phyloP scores from a whole-genome alignment of 1,284 basidiomycete genomes.

The Ustilago crameri region DNA sequence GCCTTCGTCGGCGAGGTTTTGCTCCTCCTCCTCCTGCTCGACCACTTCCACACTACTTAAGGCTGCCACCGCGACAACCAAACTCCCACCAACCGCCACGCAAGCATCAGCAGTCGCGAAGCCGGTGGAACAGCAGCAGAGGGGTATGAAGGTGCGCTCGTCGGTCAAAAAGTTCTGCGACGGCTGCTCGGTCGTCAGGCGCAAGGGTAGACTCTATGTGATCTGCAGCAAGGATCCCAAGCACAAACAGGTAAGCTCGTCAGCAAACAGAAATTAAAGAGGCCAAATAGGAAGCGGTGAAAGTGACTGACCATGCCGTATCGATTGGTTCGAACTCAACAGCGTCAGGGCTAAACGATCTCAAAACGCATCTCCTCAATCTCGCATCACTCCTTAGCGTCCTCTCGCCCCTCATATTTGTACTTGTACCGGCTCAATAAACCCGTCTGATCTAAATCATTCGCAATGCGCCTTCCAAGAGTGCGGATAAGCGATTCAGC shows the following conservation, averaged over 20 bases:
- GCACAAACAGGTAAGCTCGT: constrained; percentile 87
- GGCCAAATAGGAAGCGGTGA: not conserved
- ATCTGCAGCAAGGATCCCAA: constrained; percentile 94
- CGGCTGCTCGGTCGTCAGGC: constrained; percentile 67
- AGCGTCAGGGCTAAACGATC: constrained; percentile 16
- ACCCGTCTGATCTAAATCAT: not conserved
- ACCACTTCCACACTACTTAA: constrained; percentile 15
- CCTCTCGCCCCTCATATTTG: not conserved
- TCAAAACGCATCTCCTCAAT: not conserved
- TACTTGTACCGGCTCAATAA: constrained; percentile 26
- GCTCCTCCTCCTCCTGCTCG: constrained; percentile 34
- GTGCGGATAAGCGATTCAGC: not conserved
- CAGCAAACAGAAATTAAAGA: not conserved
- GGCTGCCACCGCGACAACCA: constrained; percentile 2
- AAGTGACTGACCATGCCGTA: not conserved
- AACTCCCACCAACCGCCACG: not conserved
- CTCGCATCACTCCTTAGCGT: not conserved
- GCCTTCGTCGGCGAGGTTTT: constrained; percentile 17
- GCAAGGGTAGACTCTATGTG: constrained; percentile 92
- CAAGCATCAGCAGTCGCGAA: constrained; percentile 8
- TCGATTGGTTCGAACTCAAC: not conserved
- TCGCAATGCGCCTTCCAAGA: too few species aligned
- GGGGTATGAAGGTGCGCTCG: constrained; percentile 96
- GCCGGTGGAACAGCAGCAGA: constrained; percentile 28
- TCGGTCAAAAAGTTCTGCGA: constrained; percentile 80